Conservation (phyloP, 768 basidiomycete species). For the Nevesoporus exiguus region DNA sequence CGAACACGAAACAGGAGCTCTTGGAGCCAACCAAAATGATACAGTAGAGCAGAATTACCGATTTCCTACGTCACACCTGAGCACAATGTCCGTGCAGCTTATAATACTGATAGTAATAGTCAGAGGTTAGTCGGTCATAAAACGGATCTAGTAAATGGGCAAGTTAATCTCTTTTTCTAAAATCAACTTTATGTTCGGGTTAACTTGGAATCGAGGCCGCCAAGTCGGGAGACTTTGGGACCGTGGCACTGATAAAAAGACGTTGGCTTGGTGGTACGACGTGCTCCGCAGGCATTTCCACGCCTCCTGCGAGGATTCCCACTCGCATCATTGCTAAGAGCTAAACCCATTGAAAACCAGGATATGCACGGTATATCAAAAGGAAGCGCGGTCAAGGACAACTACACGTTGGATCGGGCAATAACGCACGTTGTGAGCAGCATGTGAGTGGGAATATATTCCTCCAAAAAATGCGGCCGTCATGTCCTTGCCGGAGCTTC, state of each 20-base stretch:
- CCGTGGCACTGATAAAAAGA: conserved; percentile 30
- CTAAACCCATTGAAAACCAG: conserved; percentile 24
- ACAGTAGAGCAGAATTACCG: neutral
- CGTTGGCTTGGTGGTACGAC: conserved; percentile 45
- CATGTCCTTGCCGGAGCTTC: conserved; percentile 74
- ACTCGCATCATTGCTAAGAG: conserved; percentile 78
- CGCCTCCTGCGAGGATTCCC: conserved; percentile 61
- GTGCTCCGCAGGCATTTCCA: conserved; percentile 47
- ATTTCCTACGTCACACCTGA: neutral
- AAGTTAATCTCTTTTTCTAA: neutral
- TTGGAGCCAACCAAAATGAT: neutral
- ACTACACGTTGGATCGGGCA: neutral
- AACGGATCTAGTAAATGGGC: conserved; percentile 15
- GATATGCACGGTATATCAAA: neutral
- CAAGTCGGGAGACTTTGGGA: conserved; percentile 4
- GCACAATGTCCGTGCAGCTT: conserved; percentile 1
- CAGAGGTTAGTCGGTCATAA: conserved; percentile 3
- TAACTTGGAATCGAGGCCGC: neutral
- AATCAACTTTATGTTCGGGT: neutral
- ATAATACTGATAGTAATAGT: conserved; percentile 1
- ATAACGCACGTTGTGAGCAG: conserved; percentile 66
- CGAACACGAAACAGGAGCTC: neutral
- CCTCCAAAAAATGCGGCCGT: conserved; percentile 87
- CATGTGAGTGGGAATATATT: conserved; percentile 77
- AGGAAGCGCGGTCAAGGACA: conserved; percentile 6